Conservation (phyloP, 257 asterid genomes). For the Gynochthodes officinalis region DNA sequence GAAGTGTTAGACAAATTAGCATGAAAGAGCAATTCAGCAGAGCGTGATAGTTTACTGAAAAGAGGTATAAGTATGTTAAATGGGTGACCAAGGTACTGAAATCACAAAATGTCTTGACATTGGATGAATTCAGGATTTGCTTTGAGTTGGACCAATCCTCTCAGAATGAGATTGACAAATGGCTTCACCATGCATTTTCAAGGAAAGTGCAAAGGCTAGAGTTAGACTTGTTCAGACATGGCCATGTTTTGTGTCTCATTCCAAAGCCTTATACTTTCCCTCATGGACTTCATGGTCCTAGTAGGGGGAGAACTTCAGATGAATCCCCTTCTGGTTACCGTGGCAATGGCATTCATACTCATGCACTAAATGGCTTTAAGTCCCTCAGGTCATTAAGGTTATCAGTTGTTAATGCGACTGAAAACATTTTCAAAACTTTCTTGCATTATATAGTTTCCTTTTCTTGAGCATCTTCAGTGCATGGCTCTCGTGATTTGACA, state of each 20-base stretch:
- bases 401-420: no score
- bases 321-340: no score
- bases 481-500: no score
- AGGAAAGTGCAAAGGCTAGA: slow-evolving; percentile 15
- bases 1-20: background rate
- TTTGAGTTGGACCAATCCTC: background rate
- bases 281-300: background rate
- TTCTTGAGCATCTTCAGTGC: no score
- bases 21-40: background rate
- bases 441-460: no score
- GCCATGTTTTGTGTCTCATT: no score
- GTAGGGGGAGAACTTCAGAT: no score
- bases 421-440: no score
- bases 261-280: background rate
- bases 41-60: no score
- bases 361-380: no score
- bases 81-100: slow-evolving; percentile 1
- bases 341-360: no score
- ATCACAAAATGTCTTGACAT: background rate
- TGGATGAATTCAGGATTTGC: background rate
- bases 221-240: background rate
- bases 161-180: background rate
- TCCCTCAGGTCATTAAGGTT: no score
- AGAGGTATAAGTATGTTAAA: background rate
- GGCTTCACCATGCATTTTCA: slow-evolving; percentile 15